These are phyloP conservation scores for Glycine soja DNA, from an alignment of 306 rosid species.

Conservation along the genomic window DNA sequence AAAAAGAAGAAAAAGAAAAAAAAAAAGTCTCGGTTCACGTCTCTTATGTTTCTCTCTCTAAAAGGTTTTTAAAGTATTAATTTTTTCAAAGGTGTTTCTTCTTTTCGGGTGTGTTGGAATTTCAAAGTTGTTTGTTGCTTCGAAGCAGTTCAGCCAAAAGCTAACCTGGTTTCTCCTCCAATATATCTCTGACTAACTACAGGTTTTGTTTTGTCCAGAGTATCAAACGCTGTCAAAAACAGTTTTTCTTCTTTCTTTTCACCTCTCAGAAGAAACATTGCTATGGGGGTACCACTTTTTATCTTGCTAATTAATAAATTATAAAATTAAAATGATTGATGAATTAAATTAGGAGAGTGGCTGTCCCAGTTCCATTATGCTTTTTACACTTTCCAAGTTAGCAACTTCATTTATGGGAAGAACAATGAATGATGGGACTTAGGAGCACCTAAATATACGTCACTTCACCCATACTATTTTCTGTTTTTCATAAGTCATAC, in stretches of 20 bases:
- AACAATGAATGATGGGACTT: background rate
- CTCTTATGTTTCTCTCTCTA: constrained; percentile 43
- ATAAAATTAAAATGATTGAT: constrained; percentile 26
- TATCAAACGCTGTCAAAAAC: constrained; percentile 40
- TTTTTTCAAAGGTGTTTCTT: constrained; percentile 8
- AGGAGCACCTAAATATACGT: background rate
- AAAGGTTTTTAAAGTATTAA: background rate
- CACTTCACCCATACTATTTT: background rate
- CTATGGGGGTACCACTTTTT: background rate
- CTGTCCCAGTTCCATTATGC: constrained; percentile 4
- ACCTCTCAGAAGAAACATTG: background rate
- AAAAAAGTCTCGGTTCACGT: constrained; percentile 52
- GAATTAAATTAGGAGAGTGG: background rate
- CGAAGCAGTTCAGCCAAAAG: constrained; percentile 42
- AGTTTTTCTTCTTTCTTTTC: constrained; percentile 26
- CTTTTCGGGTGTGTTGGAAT: constrained; percentile 40
- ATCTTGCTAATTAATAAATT: background rate
- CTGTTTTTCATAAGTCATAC: background rate
- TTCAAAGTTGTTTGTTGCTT: constrained; percentile 29
- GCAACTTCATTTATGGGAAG: background rate
- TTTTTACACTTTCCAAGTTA: background rate
- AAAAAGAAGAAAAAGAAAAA: background rate
- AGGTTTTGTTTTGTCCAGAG: constrained; percentile 40
- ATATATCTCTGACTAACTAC: background rate
- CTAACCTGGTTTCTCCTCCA: constrained; percentile 1